A percentile compares a stretch with the other conserved stretches of the same genome.
phyloP scores from a whole-genome alignment of 768 basidiomycete genomes.

The Ephemerocybe angulata region DNA sequence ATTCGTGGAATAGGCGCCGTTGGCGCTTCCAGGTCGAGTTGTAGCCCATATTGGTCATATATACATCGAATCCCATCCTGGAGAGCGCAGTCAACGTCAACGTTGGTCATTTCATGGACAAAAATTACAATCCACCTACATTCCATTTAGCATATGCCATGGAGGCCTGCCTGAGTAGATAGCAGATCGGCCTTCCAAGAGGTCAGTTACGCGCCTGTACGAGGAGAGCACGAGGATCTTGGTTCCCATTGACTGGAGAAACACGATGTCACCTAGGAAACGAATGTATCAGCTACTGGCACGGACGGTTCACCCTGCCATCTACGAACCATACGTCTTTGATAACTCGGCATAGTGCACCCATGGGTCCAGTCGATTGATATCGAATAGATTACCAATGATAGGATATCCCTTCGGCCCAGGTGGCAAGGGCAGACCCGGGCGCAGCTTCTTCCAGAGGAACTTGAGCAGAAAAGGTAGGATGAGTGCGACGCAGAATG shows the following conservation, averaged over 20 bases:
- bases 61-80: conserved; percentile 9
- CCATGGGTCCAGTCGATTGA: conserved; percentile 16
- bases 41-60: conserved; percentile 16
- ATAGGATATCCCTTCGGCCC: conserved; percentile 18
- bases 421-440: conserved; percentile 16
- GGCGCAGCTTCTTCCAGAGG: too few relatives aligned
- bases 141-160: conserved; percentile 24
- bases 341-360: conserved; percentile 16
- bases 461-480: too few relatives aligned
- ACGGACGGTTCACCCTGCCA: not conserved
- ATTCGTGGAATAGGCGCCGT: conserved; percentile 21
- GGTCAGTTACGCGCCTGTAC: conserved; percentile 9
- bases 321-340: conserved; percentile 17
- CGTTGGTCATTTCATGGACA: not conserved
- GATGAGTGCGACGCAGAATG: too few relatives aligned
- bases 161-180: conserved; percentile 22
- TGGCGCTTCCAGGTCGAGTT: conserved; percentile 19
- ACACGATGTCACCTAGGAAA: conserved; percentile 6
- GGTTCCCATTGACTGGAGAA: conserved; percentile 4
- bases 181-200: conserved; percentile 14
- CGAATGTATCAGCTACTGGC: not conserved
- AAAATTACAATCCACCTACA: conserved; percentile 25
- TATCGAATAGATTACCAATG: conserved; percentile 17
- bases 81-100: not conserved
- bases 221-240: conserved; percentile 9